These are phyloP conservation scores for Talaromyces sp. DNA, from an alignment of 2,329 filamentous ascomycete genomes.

Conservation along the genomic window DNA sequence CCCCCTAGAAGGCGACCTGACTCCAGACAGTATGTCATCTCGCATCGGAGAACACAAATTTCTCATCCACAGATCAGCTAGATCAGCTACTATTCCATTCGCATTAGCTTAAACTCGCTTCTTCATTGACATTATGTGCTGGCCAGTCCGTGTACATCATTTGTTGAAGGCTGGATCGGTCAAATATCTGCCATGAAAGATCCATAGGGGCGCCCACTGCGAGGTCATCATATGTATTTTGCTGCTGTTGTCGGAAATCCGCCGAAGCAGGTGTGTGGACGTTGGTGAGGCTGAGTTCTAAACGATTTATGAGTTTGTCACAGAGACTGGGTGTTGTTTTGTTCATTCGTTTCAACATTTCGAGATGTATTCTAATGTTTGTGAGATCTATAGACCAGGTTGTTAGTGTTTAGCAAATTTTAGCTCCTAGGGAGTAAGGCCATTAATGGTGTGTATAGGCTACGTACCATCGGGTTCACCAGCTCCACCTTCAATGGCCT, in stretches of 20 bases:
- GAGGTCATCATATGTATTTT: constrained; percentile 4
- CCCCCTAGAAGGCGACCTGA: constrained; percentile 3
- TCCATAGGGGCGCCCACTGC: constrained; percentile 8
- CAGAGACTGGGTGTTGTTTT: constrained; percentile 10
- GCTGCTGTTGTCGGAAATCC: constrained; percentile 9
- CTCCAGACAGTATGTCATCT: constrained; percentile 15
- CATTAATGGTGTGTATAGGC: neutral
- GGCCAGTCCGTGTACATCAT: constrained; percentile 13
- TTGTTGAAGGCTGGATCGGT: constrained; percentile 13
- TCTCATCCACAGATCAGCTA: constrained; percentile 1
- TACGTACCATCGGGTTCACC: constrained; percentile 12
- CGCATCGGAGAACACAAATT: constrained; percentile 10
- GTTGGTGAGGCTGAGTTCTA: constrained; percentile 11
- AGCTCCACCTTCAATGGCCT: constrained; percentile 13
- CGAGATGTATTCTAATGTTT: constrained; percentile 15
- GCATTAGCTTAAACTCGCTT: neutral
- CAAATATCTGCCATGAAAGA: constrained; percentile 13
- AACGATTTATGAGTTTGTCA: constrained; percentile 10
- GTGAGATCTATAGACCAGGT: constrained; percentile 6
- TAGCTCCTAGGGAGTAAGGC: neutral
- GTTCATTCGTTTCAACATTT: constrained; percentile 13
- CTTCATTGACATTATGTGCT: neutral
- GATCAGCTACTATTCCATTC: constrained; percentile 9
- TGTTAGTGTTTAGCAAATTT: neutral
- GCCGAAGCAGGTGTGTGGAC: constrained; percentile 10